Base-by-base conservation (phyloP, 805 yeast genomes). In the Zygosaccharomyces bailii region DNA sequence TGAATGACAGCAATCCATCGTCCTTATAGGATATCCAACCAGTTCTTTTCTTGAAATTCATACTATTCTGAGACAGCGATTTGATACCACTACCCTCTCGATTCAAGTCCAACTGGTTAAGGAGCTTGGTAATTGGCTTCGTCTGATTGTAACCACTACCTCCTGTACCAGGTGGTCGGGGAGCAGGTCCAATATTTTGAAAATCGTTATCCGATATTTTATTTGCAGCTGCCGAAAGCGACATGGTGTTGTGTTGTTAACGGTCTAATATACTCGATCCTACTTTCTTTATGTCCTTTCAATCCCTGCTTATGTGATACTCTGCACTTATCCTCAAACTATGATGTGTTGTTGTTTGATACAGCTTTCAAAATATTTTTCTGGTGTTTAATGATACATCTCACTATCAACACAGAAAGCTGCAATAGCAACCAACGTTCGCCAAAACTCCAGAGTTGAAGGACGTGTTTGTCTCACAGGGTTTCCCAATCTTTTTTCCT, bases 21-120 rank as follows among this genome's bases (percentile, higher is more conserved):
- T 91, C 98, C 63, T 87, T 90, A 47, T 88, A 81, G 43, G 86
- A 85, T 17, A 88, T 90, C 95, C 96, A 90, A 0, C 97, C 96
- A 4, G 57, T 49, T 34, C 57, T 54, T 29, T 55, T 54, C 45
- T 54, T 60, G 39, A 48, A 45, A 30, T 53, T 52, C 38, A 49
- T 42, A 13, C 50, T 33, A 10, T 49, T 39, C 17, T 44, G 49
- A 11, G 53, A 42, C 10, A 45, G 42, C 5, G 57, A 44, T 19
- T 51, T 44, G 42, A 45, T 8, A 38, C 42, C 40, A 43, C 45
- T 37, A 23, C 47, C 19, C 44, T 46, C 79, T 74, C 46, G 77
- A 50, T 60, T 44, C 51, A 56, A 19, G 55, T 61, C 54, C 55
- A 65, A 16, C 61, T 65, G 49, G 56, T 53, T 46, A 59, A 62